Percentiles rank a stretch among this genome's conserved stretches.
These are phyloP conservation scores for Candida adriatica DNA, from an alignment of 805 yeast genomes.

Conservation along the genomic window DNA sequence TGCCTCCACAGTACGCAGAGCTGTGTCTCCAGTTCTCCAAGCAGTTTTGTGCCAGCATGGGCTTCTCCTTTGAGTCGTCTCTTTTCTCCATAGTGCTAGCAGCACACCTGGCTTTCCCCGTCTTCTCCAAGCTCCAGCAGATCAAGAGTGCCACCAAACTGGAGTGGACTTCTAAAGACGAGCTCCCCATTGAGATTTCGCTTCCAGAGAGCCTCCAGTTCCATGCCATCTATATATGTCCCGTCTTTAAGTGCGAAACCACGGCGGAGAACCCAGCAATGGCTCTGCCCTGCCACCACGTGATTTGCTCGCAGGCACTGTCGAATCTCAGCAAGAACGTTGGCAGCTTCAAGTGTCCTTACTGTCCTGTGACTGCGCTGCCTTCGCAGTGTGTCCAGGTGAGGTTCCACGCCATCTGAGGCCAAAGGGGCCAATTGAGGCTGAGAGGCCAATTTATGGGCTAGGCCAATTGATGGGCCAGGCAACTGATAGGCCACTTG, in stretches of 20 bases:
- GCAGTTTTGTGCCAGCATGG: conserved; percentile 42
- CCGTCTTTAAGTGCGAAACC: conserved; percentile 63
- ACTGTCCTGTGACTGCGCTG: conserved; percentile 50
- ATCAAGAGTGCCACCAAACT: conserved; percentile 33
- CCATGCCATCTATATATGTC: conserved; percentile 67
- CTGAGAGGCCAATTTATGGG: too few relatives aligned
- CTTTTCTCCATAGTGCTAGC: conserved; percentile 42
- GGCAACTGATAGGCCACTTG: too few relatives aligned
- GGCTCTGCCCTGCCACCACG: conserved; percentile 57
- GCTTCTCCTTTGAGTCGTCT: conserved; percentile 48
- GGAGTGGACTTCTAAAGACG: conserved; percentile 52
- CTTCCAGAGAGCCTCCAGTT: conserved; percentile 47
- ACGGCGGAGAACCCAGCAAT: conserved; percentile 49
- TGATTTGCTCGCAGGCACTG: conserved; percentile 49
- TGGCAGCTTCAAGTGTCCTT: conserved; percentile 60
- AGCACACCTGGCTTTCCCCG: conserved; percentile 48
- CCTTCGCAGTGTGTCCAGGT: conserved; percentile 38
- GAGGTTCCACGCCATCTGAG: conserved; percentile 27
- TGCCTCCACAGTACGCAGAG: conserved; percentile 24
- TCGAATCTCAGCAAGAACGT: conserved; percentile 36
- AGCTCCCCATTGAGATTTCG: conserved; percentile 55
- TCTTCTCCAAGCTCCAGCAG: conserved; percentile 40
- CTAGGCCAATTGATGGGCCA: too few relatives aligned
- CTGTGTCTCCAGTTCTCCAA: conserved; percentile 33
- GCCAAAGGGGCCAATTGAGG: too few relatives aligned